phyloP scores from a whole-genome alignment of 2,329 filamentous ascomycete species.

The Microthyrium microscopicum region DNA sequence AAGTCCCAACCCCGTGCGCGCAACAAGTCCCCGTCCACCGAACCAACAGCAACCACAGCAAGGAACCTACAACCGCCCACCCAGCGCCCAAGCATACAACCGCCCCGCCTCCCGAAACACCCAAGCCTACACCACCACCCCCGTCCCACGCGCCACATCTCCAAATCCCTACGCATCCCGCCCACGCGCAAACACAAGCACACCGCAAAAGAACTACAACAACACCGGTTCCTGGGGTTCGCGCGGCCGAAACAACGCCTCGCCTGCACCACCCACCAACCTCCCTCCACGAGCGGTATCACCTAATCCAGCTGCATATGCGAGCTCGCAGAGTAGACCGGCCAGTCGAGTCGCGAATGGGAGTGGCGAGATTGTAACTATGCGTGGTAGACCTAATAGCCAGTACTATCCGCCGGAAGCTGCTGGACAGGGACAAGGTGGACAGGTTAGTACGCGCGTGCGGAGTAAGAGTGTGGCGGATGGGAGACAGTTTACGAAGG shows the following conservation, averaged over 20 bases:
- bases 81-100: neutral
- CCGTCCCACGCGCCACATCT: constrained; percentile 35
- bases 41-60: constrained; percentile 24
- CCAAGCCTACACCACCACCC: constrained; percentile 6
- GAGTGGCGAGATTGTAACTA: constrained; percentile 25
- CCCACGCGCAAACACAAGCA: constrained; percentile 18
- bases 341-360: constrained; percentile 29
- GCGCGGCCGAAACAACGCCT: no score
- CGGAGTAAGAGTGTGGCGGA: constrained; percentile 79
- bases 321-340: constrained; percentile 28
- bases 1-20: constrained; percentile 52
- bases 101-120: constrained; percentile 2
- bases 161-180: constrained; percentile 43
- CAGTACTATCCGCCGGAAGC: constrained; percentile 22
- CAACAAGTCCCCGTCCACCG: constrained; percentile 39
- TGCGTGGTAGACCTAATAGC: constrained; percentile 26
- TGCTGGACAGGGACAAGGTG: neutral
- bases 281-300: constrained; percentile 29
- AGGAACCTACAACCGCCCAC: constrained; percentile 5
- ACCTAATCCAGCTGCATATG: constrained; percentile 34
- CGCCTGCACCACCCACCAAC: constrained; percentile 19
- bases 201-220: constrained; percentile 24
- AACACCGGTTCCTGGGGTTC: constrained; percentile 16
- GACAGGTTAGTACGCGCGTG: constrained; percentile 18
- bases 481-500: constrained; percentile 65